These are phyloP conservation scores for Barnettozyma siamensis DNA, from an alignment of 805 yeast genomes.

Conservation along the genomic window DNA sequence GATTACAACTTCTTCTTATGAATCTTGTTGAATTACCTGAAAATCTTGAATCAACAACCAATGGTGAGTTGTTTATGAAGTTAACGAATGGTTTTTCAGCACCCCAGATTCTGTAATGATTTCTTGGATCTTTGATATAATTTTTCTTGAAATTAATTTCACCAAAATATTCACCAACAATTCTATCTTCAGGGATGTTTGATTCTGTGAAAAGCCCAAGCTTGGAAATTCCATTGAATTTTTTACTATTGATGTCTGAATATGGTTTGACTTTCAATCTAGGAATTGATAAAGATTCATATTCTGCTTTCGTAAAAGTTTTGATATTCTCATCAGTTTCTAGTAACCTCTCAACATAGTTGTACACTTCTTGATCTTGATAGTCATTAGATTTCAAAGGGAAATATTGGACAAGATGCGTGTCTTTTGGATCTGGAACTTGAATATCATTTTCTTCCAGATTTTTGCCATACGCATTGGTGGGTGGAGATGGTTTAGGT, in stretches of 20 bases:
- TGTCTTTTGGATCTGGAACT: constrained; percentile 32
- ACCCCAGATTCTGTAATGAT: constrained; percentile 75
- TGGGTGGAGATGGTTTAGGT: constrained; percentile 19
- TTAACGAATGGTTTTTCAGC: constrained; percentile 56
- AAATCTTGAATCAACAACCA: constrained; percentile 76
- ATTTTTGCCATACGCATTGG: constrained; percentile 24
- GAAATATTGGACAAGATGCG: constrained; percentile 28
- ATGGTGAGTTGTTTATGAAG: constrained; percentile 50
- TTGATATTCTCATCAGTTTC: constrained; percentile 8
- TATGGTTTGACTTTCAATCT: constrained; percentile 47
- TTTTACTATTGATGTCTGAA: constrained; percentile 53
- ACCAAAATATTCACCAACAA: constrained; percentile 63
- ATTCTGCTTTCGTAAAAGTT: constrained; percentile 22
- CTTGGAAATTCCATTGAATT: constrained; percentile 56
- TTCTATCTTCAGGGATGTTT: constrained; percentile 39
- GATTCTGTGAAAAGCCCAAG: constrained; percentile 49
- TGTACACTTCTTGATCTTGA: constrained; percentile 35
- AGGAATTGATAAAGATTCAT: constrained; percentile 24
- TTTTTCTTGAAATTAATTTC: constrained; percentile 60
- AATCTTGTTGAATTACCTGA: constrained; percentile 74
- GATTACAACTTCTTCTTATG: constrained; percentile 67
- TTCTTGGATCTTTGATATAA: constrained; percentile 59
- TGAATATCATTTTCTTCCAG: constrained; percentile 30
- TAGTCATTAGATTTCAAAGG: constrained; percentile 33
- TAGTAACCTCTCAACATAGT: constrained; percentile 38